phyloP scores from a whole-genome alignment of 306 rosid species.

The Corylus americana region DNA sequence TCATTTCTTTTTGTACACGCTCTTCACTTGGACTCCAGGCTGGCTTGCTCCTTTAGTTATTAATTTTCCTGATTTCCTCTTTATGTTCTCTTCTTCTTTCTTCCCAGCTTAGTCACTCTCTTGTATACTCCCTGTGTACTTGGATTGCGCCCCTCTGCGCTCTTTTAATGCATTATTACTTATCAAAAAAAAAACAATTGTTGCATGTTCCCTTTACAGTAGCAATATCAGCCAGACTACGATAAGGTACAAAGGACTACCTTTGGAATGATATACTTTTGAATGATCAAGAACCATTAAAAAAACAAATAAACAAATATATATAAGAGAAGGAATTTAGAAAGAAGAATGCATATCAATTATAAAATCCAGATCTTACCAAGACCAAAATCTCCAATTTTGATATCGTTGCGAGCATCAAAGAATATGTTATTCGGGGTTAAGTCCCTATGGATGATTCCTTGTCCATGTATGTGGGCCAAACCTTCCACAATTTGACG shows the following conservation, averaged over 20 bases:
- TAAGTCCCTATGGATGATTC: constrained; percentile 96
- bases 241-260: background rate
- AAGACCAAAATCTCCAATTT: constrained; percentile 97
- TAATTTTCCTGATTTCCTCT: no score
- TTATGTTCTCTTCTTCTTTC: no score
- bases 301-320: background rate
- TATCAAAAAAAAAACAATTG: background rate
- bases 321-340: constrained; percentile 1
- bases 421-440: constrained; percentile 93
- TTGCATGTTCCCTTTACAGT: background rate
- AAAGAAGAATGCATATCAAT: constrained; percentile 1
- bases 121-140: no score
- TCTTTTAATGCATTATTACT: no score
- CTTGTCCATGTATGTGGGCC: constrained; percentile 96
- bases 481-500: constrained; percentile 99
- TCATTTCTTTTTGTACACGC: no score
- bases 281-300: background rate
- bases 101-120: no score
- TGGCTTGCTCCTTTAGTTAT: no score
- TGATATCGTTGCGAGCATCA: constrained; percentile 95
- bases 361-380: constrained; percentile 58
- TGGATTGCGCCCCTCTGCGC: no score
- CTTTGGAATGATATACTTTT: background rate
- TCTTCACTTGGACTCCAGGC: no score
- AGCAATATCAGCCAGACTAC: background rate